Evolutionary conservation across 805 yeast species (phyloP).

Genomic region (Candida nonsorbophila): DNA sequence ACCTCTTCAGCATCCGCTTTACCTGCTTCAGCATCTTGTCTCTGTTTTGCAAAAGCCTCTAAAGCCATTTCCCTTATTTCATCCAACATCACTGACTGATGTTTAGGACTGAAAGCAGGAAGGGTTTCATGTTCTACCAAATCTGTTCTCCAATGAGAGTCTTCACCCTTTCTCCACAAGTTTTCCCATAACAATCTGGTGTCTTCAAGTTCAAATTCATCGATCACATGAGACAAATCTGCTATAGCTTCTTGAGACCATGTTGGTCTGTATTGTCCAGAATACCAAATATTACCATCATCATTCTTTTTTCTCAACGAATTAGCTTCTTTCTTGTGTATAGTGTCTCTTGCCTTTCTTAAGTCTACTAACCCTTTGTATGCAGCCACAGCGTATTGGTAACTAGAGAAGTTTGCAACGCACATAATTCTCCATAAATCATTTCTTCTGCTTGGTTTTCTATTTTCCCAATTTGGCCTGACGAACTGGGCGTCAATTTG

Average conservation of each 20-base stretch:
- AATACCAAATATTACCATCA: constrained; percentile 80
- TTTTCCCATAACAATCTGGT: constrained; percentile 76
- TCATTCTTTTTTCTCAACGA: constrained; percentile 65
- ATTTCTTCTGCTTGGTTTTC: constrained; percentile 70
- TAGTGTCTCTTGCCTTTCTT: constrained; percentile 66
- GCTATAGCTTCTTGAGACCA: constrained; percentile 89
- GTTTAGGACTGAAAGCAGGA: constrained; percentile 56
- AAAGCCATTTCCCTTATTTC: constrained; percentile 44
- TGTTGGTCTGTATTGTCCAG: constrained; percentile 85
- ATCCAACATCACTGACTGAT: constrained; percentile 62
- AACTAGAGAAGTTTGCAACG: constrained; percentile 60
- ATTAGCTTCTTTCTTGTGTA: constrained; percentile 55
- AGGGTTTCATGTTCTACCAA: constrained; percentile 58
- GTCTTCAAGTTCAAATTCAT: constrained; percentile 46
- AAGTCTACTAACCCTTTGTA: constrained; percentile 71
- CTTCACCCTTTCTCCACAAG: constrained; percentile 82
- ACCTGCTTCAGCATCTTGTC: constrained; percentile 12
- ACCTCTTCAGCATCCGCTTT: no score
- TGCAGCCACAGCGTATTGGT: constrained; percentile 64
- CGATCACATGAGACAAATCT: constrained; percentile 68
- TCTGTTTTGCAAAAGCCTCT: constrained; percentile 23
- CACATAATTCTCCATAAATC: constrained; percentile 92
- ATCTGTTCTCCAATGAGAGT: constrained; percentile 59
- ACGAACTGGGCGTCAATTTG: constrained; percentile 69
- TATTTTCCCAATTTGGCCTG: constrained; percentile 87